These are phyloP conservation scores for Scalesia atractyloides DNA, from an alignment of 129 eudicot species.

Conservation along the genomic window DNA sequence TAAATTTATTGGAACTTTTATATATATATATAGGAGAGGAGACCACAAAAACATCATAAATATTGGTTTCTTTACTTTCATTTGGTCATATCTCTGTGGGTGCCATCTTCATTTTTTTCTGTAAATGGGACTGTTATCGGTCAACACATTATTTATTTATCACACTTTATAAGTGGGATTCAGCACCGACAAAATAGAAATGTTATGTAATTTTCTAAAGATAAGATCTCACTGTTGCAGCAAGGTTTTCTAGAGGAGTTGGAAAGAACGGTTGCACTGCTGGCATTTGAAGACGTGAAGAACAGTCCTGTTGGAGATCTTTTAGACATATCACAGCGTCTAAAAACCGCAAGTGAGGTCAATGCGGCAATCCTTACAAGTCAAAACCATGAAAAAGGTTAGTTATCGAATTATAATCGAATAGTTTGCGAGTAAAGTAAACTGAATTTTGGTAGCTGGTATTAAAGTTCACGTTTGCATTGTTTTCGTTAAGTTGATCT, in stretches of 20 bases:
- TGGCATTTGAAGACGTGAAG: conserved; percentile 88
- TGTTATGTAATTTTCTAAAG: conserved; percentile 5
- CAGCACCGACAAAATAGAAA: conserved; percentile 1
- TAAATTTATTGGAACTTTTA: too few relatives aligned
- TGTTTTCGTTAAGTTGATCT: not conserved
- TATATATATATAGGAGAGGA: not conserved
- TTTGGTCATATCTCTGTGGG: conserved; percentile 4
- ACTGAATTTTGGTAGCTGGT: not conserved
- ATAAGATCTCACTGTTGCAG: conserved; percentile 44
- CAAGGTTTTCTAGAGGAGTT: conserved; percentile 83
- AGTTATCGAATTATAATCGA: not conserved
- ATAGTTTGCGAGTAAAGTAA: not conserved
- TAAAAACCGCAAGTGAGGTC: conserved; percentile 91
- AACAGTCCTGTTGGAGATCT: conserved; percentile 88
- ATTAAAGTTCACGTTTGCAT: not conserved
- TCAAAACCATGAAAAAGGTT: conserved; percentile 98
- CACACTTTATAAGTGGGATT: not conserved
- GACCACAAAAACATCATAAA: not conserved
- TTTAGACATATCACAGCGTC: conserved; percentile 87
- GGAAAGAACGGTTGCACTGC: conserved; percentile 88
- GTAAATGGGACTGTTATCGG: not conserved
- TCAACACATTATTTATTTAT: not conserved
- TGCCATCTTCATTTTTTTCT: not conserved
- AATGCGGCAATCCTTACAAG: conserved; percentile 97
- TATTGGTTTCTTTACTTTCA: not conserved